A percentile compares a stretch with the other conserved stretches of the same genome.
Conservation (phyloP, 345 rosid genomes). For the Stellera chamaejasme region DNA sequence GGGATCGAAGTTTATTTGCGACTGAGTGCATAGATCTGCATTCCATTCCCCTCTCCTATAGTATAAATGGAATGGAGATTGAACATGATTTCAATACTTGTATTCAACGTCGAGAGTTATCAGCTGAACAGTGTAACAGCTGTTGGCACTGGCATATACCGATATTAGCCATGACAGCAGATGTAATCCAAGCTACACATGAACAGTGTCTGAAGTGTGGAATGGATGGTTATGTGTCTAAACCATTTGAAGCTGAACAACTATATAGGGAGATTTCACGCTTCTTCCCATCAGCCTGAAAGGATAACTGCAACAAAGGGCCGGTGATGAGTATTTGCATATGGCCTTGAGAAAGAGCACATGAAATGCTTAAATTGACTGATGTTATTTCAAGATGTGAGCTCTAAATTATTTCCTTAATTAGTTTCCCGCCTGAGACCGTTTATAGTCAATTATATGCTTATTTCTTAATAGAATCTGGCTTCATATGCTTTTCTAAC, state of each 20-base stretch:
- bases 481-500: slow-evolving; percentile 17
- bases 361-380: slow-evolving; percentile 8
- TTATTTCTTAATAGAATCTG: too few relatives aligned
- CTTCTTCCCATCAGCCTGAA: slow-evolving; percentile 31
- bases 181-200: slow-evolving; percentile 82
- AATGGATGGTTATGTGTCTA: slow-evolving; percentile 94
- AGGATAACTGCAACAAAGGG: slow-evolving; percentile 11
- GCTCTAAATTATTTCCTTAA: slow-evolving; percentile 20
- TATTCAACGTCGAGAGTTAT: slow-evolving; percentile 27
- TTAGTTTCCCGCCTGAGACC: too few relatives aligned
- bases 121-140: slow-evolving; percentile 23
- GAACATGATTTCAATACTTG: slow-evolving; percentile 34
- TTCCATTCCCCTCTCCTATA: too few relatives aligned
- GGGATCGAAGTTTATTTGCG: too few relatives aligned
- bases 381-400: slow-evolving; percentile 24
- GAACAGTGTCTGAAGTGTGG: slow-evolving; percentile 55
- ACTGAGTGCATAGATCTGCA: too few relatives aligned
- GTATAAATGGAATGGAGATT: too few relatives aligned
- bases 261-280: slow-evolving; percentile 69
- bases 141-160: slow-evolving; percentile 47
- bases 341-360: slow-evolving; percentile 13
- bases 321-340: slow-evolving; percentile 11
- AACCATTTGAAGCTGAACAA: slow-evolving; percentile 91
- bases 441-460: too few relatives aligned
- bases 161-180: slow-evolving; percentile 95